phyloP scores from a whole-genome alignment of 2,329 filamentous ascomycete species.

The Lomentospora prolificans region DNA sequence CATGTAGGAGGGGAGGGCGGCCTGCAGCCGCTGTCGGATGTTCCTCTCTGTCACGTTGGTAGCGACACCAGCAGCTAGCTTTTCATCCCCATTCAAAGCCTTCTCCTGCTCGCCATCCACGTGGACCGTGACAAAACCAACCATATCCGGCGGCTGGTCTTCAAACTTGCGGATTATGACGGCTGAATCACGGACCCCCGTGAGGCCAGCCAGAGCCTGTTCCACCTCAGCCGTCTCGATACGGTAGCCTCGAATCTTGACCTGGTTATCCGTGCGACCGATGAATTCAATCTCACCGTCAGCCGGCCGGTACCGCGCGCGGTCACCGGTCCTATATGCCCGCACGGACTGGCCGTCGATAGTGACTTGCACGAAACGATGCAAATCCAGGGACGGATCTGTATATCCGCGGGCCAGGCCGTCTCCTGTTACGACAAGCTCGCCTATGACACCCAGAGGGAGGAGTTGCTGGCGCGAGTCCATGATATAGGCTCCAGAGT shows the following conservation, averaged over 20 bases:
- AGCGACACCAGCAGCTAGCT: not conserved
- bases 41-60: not conserved
- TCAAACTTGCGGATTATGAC: not conserved
- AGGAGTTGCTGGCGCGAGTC: constrained; percentile 3
- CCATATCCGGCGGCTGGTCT: not conserved
- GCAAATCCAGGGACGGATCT: constrained; percentile 4
- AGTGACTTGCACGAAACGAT: constrained; percentile 10
- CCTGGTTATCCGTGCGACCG: constrained; percentile 20
- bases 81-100: not conserved
- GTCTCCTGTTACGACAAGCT: constrained; percentile 14
- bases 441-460: constrained; percentile 11
- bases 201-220: constrained; percentile 8
- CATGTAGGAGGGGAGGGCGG: not conserved
- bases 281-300: constrained; percentile 16
- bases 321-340: constrained; percentile 16
- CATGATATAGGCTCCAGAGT: constrained; percentile 13
- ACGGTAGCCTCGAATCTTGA: constrained; percentile 24
- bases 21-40: not conserved
- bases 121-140: not conserved
- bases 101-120: not conserved
- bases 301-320: constrained; percentile 9
- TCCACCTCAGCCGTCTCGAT: constrained; percentile 23
- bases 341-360: constrained; percentile 9
- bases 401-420: constrained; percentile 14
- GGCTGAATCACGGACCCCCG: constrained; percentile 5